Evolutionary conservation across 2,329 filamentous ascomycete genomes (phyloP).

Genomic region (Colletotrichum phormii): DNA sequence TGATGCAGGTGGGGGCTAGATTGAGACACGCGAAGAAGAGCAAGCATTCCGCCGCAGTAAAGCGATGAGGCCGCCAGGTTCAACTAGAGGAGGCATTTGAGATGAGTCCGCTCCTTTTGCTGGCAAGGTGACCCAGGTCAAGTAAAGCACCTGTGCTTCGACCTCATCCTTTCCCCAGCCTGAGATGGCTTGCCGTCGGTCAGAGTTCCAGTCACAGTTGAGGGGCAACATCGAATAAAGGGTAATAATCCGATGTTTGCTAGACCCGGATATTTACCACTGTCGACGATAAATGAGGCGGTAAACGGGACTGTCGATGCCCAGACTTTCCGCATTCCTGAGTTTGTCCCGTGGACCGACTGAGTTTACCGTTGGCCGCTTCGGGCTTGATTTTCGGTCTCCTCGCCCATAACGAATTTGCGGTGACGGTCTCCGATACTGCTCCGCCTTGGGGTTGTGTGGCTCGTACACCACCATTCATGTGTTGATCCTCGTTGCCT

Average conservation of each 20-base stretch:
- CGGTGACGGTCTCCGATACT: conserved; percentile 16
- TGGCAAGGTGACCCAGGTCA: conserved; percentile 14
- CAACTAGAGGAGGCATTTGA: background rate
- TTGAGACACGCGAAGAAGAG: conserved; percentile 13
- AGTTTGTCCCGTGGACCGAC: background rate
- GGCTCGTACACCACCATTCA: conserved; percentile 7
- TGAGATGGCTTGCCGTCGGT: background rate
- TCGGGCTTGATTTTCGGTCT: conserved; percentile 1
- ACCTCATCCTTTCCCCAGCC: background rate
- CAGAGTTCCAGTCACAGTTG: background rate
- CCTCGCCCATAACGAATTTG: conserved; percentile 11
- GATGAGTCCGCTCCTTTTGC: background rate
- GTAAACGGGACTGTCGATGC: background rate
- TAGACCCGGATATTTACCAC: background rate
- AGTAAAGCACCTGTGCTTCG: background rate
- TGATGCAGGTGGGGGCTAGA: conserved; percentile 18
- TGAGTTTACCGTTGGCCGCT: background rate
- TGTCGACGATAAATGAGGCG: background rate
- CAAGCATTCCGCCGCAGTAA: conserved; percentile 14
- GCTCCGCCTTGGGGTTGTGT: conserved; percentile 21
- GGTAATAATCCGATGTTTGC: background rate
- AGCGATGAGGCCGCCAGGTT: background rate
- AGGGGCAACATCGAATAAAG: conserved; percentile 3
- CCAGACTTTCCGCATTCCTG: background rate
- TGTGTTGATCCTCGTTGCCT: conserved; percentile 15